phyloP scores from a whole-genome alignment of 1,139 yeast genomes.

The Arxiozyma bovina region DNA sequence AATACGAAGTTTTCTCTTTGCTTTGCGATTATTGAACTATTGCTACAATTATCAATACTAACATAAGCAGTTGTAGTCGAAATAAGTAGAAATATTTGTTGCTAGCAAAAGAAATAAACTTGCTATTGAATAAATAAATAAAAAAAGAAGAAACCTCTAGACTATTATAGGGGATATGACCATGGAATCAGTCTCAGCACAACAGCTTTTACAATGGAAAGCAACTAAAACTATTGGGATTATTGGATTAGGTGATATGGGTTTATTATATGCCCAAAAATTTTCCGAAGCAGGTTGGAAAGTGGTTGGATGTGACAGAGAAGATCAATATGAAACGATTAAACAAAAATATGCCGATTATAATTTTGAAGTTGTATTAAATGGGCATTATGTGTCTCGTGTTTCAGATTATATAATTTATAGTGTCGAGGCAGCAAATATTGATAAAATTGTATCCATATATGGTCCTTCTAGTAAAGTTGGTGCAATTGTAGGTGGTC shows the following conservation, averaged over 20 bases:
- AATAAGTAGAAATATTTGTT: too few species aligned
- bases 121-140: background rate
- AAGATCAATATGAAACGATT: conserved; percentile 48
- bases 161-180: background rate
- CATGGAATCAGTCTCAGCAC: background rate
- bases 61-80: background rate
- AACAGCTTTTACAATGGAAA: conserved; percentile 30
- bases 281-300: conserved; percentile 81
- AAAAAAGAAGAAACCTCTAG: background rate
- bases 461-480: conserved; percentile 85
- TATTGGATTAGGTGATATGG: conserved; percentile 97
- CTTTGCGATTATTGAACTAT: too few species aligned
- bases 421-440: conserved; percentile 83
- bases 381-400: conserved; percentile 81
- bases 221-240: conserved; percentile 61
- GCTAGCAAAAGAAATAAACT: too few species aligned
- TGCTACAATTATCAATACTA: background rate
- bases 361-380: conserved; percentile 46
- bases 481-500: conserved; percentile 95
- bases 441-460: conserved; percentile 55
- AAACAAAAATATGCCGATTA: conserved; percentile 37
- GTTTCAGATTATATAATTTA: conserved; percentile 73
- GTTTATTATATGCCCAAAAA: conserved; percentile 69
- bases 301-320: conserved; percentile 86
- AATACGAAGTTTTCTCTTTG: background rate